Conservation (phyloP, 2,329 filamentous ascomycete species). For the Scedosporium apiospermum region DNA sequence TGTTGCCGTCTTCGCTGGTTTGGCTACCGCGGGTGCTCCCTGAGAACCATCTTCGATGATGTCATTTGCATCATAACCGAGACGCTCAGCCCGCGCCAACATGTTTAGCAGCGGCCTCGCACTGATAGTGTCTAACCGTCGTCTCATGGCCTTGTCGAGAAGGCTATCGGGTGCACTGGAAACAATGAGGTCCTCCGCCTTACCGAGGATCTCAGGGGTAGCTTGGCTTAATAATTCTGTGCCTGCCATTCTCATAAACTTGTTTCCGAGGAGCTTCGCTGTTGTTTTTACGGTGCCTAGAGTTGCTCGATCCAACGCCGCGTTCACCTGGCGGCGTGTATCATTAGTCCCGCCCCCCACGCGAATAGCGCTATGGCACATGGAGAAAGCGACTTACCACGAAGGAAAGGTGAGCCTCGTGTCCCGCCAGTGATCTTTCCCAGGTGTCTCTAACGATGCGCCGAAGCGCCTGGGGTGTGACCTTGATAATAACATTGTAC, state of each 20-base stretch:
- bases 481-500: conserved; percentile 21
- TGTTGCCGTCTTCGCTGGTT: background rate
- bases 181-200: conserved; percentile 32
- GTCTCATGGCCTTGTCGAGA: conserved; percentile 42
- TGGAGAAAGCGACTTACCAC: conserved; percentile 25
- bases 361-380: background rate
- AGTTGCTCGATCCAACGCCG: conserved; percentile 34
- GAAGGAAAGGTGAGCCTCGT: conserved; percentile 36
- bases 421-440: conserved; percentile 32
- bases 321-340: conserved; percentile 26
- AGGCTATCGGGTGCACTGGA: conserved; percentile 37
- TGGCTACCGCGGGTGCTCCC: background rate
- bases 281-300: conserved; percentile 25
- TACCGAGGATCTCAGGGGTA: conserved; percentile 30
- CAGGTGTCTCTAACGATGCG: conserved; percentile 34
- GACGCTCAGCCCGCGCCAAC: conserved; percentile 44
- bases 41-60: conserved; percentile 29
- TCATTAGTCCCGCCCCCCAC: background rate
- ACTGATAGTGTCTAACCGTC: conserved; percentile 42
- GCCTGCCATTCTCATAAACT: conserved; percentile 30
- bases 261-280: conserved; percentile 35
- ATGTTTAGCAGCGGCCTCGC: conserved; percentile 47
- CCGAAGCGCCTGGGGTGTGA: conserved; percentile 28
- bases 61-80: conserved; percentile 45
- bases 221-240: conserved; percentile 25